phyloP scores from a whole-genome alignment of 2,329 filamentous ascomycete species.

The Neodidymelliopsis sp. region DNA sequence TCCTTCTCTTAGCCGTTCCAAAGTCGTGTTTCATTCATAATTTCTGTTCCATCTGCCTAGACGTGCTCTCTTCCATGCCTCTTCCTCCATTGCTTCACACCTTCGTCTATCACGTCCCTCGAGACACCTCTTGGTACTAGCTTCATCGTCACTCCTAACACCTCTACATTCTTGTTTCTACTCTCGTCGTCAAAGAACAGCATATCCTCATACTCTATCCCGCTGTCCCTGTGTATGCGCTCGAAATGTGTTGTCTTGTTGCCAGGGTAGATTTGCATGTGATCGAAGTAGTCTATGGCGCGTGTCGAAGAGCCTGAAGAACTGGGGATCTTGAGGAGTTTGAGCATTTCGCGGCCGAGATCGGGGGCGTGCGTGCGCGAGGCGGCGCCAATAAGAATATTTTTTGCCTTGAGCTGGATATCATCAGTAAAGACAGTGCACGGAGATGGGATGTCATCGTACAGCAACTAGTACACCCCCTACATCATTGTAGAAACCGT shows the following conservation, averaged over 20 bases:
- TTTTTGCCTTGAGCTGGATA: conserved; percentile 51
- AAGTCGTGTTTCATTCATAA: background rate
- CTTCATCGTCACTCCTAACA: conserved; percentile 83
- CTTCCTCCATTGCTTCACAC: conserved; percentile 81
- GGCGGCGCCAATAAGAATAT: conserved; percentile 73
- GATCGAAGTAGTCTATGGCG: conserved; percentile 63
- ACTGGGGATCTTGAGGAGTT: conserved; percentile 69
- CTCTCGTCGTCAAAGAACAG: conserved; percentile 95
- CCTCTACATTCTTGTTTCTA: conserved; percentile 82
- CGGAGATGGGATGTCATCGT: too few species aligned
- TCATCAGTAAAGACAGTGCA: too few species aligned
- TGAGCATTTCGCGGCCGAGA: conserved; percentile 81
- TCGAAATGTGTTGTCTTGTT: conserved; percentile 88
- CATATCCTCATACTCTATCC: conserved; percentile 81
- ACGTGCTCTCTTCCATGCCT: conserved; percentile 61
- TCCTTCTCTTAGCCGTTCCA: too few species aligned
- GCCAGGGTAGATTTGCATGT: conserved; percentile 71
- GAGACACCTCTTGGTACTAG: conserved; percentile 81
- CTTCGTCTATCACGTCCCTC: conserved; percentile 78
- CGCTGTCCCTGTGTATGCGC: conserved; percentile 73
- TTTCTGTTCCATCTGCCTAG: background rate
- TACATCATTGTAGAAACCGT: conserved; percentile 58
- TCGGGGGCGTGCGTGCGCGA: conserved; percentile 82
- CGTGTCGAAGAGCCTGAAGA: conserved; percentile 57
- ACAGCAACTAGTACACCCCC: conserved; percentile 51